Conservation (phyloP, 2,329 filamentous ascomycete genomes). For the Aureobasidium sp. region DNA sequence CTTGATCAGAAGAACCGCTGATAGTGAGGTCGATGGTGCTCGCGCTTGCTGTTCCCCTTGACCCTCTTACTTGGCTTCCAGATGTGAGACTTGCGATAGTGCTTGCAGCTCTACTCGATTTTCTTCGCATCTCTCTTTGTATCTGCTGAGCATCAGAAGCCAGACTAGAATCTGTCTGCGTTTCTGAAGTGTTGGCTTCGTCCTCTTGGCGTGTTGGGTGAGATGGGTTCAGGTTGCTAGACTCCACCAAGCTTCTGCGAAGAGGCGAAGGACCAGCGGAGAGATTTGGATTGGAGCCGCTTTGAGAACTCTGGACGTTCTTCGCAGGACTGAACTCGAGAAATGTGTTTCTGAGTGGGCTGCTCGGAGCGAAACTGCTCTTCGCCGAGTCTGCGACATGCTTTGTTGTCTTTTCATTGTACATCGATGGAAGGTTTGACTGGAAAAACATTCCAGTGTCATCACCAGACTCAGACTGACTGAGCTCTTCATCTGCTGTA, state of each 20-base stretch:
- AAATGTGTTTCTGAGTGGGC: slow-evolving; percentile 16
- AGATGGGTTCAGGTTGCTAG: slow-evolving; percentile 20
- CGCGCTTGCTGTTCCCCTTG: neutral
- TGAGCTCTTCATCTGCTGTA: slow-evolving; percentile 2
- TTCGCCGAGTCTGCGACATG: neutral
- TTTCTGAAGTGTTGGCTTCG: neutral
- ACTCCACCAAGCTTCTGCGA: slow-evolving; percentile 23
- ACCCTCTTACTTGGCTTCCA: neutral
- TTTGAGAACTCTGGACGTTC: neutral
- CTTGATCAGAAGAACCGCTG: slow-evolving; percentile 10
- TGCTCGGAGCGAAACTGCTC: slow-evolving; percentile 14
- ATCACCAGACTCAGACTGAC: slow-evolving; percentile 14
- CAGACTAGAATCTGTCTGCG: slow-evolving; percentile 20
- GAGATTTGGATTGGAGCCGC: neutral
- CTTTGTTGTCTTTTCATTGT: neutral
- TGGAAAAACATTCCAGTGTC: slow-evolving; percentile 28
- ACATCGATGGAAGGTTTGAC: slow-evolving; percentile 23
- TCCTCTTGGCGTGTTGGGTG: neutral
- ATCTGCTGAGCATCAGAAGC: slow-evolving; percentile 27
- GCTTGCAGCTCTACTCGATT: neutral
- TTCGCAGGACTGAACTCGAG: slow-evolving; percentile 23
- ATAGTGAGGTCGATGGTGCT: neutral
- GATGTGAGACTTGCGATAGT: slow-evolving; percentile 1
- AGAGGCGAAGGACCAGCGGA: slow-evolving; percentile 21
- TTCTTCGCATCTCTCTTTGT: slow-evolving; percentile 21